Conservation (phyloP, 2,329 filamentous ascomycete genomes). For the Arthrinium phaeospermum region DNA sequence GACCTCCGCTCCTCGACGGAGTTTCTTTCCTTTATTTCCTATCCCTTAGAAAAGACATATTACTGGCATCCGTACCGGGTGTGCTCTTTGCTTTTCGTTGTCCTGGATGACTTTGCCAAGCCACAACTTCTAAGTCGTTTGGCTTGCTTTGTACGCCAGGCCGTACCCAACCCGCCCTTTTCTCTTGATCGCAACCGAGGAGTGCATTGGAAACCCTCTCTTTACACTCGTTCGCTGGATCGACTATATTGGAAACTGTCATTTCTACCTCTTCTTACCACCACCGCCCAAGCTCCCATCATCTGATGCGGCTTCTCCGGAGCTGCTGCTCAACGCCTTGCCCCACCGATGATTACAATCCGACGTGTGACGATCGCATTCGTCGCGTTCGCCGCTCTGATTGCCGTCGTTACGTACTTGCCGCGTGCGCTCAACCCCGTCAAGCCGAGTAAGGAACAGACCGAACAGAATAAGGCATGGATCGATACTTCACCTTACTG, state of each 20-base stretch:
- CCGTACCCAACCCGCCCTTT: slow-evolving; percentile 5
- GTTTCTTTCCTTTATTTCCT: slow-evolving; percentile 6
- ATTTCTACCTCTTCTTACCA: background rate
- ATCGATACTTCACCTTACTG: slow-evolving; percentile 74
- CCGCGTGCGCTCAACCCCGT: slow-evolving; percentile 66
- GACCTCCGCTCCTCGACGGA: slow-evolving; percentile 1
- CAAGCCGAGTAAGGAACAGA: slow-evolving; percentile 65
- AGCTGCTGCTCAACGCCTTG: background rate
- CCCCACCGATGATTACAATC: slow-evolving; percentile 50
- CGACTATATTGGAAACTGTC: background rate
- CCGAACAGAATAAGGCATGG: slow-evolving; percentile 69
- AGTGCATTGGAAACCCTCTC: slow-evolving; percentile 12
- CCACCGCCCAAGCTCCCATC: background rate
- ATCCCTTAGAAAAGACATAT: background rate
- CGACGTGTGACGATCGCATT: slow-evolving; percentile 49
- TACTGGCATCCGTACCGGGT: background rate
- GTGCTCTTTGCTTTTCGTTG: background rate
- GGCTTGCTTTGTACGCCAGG: slow-evolving; percentile 8
- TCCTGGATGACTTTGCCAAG: background rate
- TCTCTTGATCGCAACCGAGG: slow-evolving; percentile 1
- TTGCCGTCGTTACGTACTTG: slow-evolving; percentile 56
- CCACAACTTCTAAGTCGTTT: background rate
- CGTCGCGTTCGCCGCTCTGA: slow-evolving; percentile 48
- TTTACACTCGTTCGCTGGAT: slow-evolving; percentile 8
- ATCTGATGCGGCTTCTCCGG: slow-evolving; percentile 13